Conservation (phyloP, 2,329 filamentous ascomycete genomes). For the Epichloe baconii region DNA sequence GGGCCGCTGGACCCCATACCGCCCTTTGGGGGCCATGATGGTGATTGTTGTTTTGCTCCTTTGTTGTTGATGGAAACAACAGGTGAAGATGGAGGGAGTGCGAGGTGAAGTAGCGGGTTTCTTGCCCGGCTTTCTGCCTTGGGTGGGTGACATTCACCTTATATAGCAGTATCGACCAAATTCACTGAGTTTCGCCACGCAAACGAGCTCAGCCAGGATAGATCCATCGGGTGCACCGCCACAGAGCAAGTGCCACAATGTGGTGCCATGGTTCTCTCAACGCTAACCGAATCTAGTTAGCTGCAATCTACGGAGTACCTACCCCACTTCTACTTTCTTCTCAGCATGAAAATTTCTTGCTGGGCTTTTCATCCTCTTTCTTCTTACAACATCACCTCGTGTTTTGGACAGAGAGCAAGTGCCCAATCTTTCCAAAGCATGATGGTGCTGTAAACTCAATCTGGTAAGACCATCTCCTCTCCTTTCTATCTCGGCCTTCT, state of each 20-base stretch:
- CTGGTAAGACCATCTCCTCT: slow-evolving; percentile 11
- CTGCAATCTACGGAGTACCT: not conserved
- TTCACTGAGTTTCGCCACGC: slow-evolving; percentile 15
- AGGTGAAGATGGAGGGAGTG: not conserved
- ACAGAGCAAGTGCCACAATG: slow-evolving; percentile 10
- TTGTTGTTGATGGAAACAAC: not conserved
- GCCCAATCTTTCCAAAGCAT: not conserved
- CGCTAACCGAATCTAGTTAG: not conserved
- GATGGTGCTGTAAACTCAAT: not conserved
- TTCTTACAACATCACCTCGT: not conserved
- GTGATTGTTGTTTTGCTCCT: not conserved
- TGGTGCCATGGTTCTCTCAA: not conserved
- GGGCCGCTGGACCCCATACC: slow-evolving; percentile 42
- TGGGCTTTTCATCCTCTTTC: not conserved
- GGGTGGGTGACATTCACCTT: slow-evolving; percentile 10
- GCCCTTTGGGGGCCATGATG: slow-evolving; percentile 43
- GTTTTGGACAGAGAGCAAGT: not conserved
- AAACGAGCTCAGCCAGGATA: too few species aligned
- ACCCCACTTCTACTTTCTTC: slow-evolving; percentile 2
- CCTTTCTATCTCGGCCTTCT: slow-evolving; percentile 7
- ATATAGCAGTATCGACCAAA: slow-evolving; percentile 6
- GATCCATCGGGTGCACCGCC: slow-evolving; percentile 21
- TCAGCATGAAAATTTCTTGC: slow-evolving; percentile 3
- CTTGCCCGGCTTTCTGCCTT: not conserved
- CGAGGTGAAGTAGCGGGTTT: not conserved